A percentile compares a stretch with the other conserved stretches of the same genome.
These are phyloP conservation scores for Pseudogymnoascus sp. DNA, from an alignment of 2,329 filamentous ascomycete species.

Conservation along the genomic window DNA sequence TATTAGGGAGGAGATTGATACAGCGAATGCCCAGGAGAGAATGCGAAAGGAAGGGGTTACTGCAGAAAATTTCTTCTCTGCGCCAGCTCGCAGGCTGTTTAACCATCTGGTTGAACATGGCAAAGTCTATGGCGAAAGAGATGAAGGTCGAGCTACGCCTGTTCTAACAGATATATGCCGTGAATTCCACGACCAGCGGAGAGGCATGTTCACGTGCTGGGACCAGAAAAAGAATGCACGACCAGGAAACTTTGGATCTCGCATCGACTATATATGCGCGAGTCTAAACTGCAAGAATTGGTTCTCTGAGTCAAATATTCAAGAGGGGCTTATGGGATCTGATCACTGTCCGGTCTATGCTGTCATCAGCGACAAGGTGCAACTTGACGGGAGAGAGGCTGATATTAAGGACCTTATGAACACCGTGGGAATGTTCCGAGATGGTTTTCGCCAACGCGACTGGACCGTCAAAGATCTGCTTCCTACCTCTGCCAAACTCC, in stretches of 20 bases:
- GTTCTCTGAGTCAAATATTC: conserved; percentile 77
- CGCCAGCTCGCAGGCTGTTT: conserved; percentile 67
- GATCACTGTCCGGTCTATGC: conserved; percentile 95
- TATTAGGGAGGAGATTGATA: conserved; percentile 55
- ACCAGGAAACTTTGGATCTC: conserved; percentile 85
- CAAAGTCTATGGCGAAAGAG: conserved; percentile 56
- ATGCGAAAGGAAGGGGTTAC: conserved; percentile 63
- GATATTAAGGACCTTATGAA: conserved; percentile 70
- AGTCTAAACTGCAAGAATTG: conserved; percentile 70
- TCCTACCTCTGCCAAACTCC: conserved; percentile 69
- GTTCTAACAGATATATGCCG: conserved; percentile 80
- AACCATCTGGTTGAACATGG: conserved; percentile 78
- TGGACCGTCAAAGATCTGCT: conserved; percentile 62
- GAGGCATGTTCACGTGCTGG: conserved; percentile 97
- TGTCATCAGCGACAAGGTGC: conserved; percentile 57
- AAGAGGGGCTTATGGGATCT: conserved; percentile 87
- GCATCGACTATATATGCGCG: conserved; percentile 91
- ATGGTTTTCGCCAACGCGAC: conserved; percentile 57
- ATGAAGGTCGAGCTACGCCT: conserved; percentile 60
- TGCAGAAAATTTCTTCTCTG: conserved; percentile 63
- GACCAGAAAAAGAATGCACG: conserved; percentile 90
- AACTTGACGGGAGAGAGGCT: conserved; percentile 39
- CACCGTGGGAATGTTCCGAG: conserved; percentile 59
- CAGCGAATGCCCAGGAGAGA: conserved; percentile 63
- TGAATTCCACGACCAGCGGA: conserved; percentile 67